Evolutionary conservation across 129 eudicot genomes (phyloP).

Genomic region (Flaveria ramosissima): DNA sequence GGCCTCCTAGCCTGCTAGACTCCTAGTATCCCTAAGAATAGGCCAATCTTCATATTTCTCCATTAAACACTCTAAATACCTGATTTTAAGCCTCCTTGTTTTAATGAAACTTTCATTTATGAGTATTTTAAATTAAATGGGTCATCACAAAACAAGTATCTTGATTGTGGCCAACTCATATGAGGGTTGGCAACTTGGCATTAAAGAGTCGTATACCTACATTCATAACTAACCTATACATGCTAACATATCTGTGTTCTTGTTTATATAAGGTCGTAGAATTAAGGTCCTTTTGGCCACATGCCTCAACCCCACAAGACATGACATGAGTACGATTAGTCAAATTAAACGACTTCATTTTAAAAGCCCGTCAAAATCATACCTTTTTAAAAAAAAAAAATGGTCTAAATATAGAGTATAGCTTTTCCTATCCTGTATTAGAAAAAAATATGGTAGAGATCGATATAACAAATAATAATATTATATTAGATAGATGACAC

Average conservation of each 20-base stretch:
- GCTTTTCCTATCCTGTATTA: not conserved
- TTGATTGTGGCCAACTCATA: not conserved
- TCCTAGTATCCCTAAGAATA: too few relatives aligned
- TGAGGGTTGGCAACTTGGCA: not conserved
- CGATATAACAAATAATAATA: not conserved
- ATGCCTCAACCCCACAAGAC: not conserved
- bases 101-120: too few relatives aligned
- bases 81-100: too few relatives aligned
- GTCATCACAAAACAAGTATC: not conserved
- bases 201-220: not conserved
- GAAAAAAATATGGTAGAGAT: not conserved
- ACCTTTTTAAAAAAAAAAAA: not conserved
- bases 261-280: not conserved
- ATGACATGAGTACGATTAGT: conserved; percentile 1
- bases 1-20: too few relatives aligned
- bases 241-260: not conserved
- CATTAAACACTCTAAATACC: too few relatives aligned
- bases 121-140: too few relatives aligned
- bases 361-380: not conserved
- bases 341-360: not conserved
- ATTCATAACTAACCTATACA: not conserved
- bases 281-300: not conserved
- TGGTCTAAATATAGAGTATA: not conserved
- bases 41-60: too few relatives aligned
- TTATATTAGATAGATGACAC: too few relatives aligned